Evolutionary conservation across 1,284 basidiomycete species (phyloP).

Genomic region (Bondarzewia mesenterica): DNA sequence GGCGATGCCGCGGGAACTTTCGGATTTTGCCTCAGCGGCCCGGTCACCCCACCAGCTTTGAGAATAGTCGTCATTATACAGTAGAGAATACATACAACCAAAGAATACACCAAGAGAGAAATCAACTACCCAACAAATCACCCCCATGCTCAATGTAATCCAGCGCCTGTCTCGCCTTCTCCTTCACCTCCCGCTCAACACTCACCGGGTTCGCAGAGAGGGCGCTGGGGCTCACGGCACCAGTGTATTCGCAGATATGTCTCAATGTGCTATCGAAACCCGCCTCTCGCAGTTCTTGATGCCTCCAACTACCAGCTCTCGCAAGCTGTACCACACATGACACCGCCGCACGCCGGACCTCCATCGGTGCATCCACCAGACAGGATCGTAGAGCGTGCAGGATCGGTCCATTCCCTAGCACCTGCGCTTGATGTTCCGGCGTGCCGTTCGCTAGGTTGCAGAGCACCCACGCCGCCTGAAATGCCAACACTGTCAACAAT

Average conservation of each 20-base stretch:
- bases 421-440: conserved; percentile 34
- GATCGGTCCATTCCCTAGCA: conserved; percentile 42
- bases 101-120: background rate
- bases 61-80: too few species aligned
- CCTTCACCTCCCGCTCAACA: conserved; percentile 46
- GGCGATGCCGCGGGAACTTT: too few species aligned
- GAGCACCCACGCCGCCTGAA: conserved; percentile 47
- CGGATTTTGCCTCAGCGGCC: too few species aligned
- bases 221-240: conserved; percentile 22
- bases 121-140: background rate
- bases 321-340: conserved; percentile 47
- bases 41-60: too few species aligned
- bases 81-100: too few species aligned
- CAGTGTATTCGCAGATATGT: conserved; percentile 45
- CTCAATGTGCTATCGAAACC: conserved; percentile 36
- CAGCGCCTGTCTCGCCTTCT: conserved; percentile 39
- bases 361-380: conserved; percentile 46
- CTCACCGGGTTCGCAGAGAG: conserved; percentile 17
- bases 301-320: conserved; percentile 26
- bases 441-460: conserved; percentile 60
- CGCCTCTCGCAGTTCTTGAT: conserved; percentile 30
- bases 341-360: conserved; percentile 53
- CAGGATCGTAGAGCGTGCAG: conserved; percentile 44
- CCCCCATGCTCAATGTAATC: background rate
- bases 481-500: background rate